Conservation (phyloP, 2,329 filamentous ascomycete genomes). For the Verticillium albo-atrum region DNA sequence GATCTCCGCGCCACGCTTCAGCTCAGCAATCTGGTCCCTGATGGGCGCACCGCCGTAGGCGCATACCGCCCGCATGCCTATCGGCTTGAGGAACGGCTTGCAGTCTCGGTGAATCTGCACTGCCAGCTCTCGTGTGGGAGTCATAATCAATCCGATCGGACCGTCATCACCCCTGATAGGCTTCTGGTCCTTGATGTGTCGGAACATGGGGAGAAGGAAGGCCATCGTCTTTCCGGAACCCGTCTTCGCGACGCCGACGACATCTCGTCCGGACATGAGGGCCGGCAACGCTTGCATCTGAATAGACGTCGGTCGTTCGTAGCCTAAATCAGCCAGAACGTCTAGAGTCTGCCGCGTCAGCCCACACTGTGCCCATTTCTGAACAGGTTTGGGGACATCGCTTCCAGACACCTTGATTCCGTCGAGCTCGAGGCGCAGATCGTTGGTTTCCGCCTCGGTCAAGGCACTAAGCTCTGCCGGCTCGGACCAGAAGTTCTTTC, state of each 20-base stretch:
- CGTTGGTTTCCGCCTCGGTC: constrained; percentile 77
- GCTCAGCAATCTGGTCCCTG: constrained; percentile 93
- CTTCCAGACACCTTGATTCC: constrained; percentile 91
- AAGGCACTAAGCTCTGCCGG: constrained; percentile 78
- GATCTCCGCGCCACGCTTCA: constrained; percentile 93
- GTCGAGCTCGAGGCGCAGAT: constrained; percentile 81
- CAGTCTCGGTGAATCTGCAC: constrained; percentile 93
- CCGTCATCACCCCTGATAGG: constrained; percentile 80
- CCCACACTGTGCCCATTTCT: constrained; percentile 95
- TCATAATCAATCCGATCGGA: constrained; percentile 83
- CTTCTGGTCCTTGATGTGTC: constrained; percentile 92
- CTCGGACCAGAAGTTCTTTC: constrained; percentile 94
- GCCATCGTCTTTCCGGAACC: constrained; percentile 97
- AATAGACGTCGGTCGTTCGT: constrained; percentile 86
- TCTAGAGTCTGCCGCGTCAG: constrained; percentile 83
- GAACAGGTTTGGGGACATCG: constrained; percentile 86
- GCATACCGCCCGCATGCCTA: constrained; percentile 81
- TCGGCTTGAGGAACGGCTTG: constrained; percentile 86
- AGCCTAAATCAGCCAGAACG: constrained; percentile 75
- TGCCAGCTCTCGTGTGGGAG: constrained; percentile 88
- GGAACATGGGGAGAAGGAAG: constrained; percentile 93
- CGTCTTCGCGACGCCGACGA: constrained; percentile 95
- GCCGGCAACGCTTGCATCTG: constrained; percentile 92
- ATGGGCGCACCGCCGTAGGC: constrained; percentile 95
- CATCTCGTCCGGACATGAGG: constrained; percentile 93